Evolutionary conservation across 164 flowering plant species (phyloP), one percentile per base, ranked within the genome.

Genomic region (Vitis rotundifolia): DNA sequence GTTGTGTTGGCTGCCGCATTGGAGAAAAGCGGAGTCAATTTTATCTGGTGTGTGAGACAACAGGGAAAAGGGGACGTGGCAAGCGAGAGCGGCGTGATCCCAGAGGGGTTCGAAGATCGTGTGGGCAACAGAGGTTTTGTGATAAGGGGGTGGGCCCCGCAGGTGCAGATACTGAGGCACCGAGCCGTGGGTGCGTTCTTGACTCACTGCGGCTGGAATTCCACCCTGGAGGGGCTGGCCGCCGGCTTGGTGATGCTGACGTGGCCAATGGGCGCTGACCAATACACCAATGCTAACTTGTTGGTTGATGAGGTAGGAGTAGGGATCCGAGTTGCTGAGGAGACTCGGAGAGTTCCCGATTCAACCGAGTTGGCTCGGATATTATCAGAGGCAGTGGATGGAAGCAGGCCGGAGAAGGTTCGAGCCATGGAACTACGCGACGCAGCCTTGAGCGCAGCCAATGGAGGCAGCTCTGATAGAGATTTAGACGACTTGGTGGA

Each of bases 191-290:
- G 82, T 3, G 76, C 71, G 63, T 84, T 82, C 59, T 54, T 86
- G 80, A 84, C 82, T 37, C 88, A 86, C 71, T 84, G 85, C 37
- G 90, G 90, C 26, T 86, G 90, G 90, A 84, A 86, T 72, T 84
- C 90, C 49, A 65, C 52, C n/a, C 13, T 84, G 13, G 90, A 86
- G 52, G 77, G 75, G 15, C 5, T 86, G 3, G 49, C 26, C 4
- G 86, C 82, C 0, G 87, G 88, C 1, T 85, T 87, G 18, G 47
- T 49, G 47, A 56, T 84, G 82, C 67, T 86, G n/a, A 56, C 86
- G 5, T 86, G 88, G 90, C 90, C 90, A 2, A 81, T 84, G 87
- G 51, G n/a, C 8, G 26, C 49, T 26, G 60, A 66, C 59, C 59
- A 66, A n/a, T 66, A 52, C 14, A 12, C 48, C 11, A 66, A 54